Base-by-base conservation (phyloP, 177 flowering plant species). In the Vitis hybrid region DNA sequence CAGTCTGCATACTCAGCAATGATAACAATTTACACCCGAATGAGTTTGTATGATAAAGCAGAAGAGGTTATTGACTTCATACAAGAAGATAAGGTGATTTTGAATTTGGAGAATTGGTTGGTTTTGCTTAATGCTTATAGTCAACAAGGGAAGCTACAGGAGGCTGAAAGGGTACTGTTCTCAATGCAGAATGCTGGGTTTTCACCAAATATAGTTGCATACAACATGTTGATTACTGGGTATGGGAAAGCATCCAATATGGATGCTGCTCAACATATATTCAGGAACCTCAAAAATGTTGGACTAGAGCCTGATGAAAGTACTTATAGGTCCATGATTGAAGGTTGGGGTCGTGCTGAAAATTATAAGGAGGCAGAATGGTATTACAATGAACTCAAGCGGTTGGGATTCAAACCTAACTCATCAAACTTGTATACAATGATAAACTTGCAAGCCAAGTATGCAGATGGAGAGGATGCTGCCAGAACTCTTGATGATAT, bases 181-280 rank as follows among this genome's bases (percentile, higher is more conserved):
- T 83, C 79, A 21, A 93, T 93, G 97, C 75, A 71, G 51, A 73
- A 85, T 76, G 82, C 86, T 9, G 92, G 97, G 14, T 77, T 86
- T 81, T 65, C 81, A 5, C 88, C 90, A 1, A 85, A 85, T 75
- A 87, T 95, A 46, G 77, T 93, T 74, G 96, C 96, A 14, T 95
- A 85, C 77, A 95, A 95, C 73, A 90, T 90, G 3, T 64, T 95
- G 78, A 90, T 95, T 24, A 91, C 99, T n/a, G 98, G 99, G 21
- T 90, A 91, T 84, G 97, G 97, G 50, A 93, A 79, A 78, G 69
- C 76, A 20, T 88, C 87, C 4, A 69, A 90, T 46, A 89, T 89
- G 90, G 87, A 81, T 69, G 83, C 82, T 74, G 93, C 96, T 59
- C 77, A 83, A 24, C 50, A 71, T 2, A 13, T 87, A 14, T 92